Evolutionary conservation across 208 protist genomes (phyloP).

Genomic region (Trypanosomatidae sp.): DNA sequence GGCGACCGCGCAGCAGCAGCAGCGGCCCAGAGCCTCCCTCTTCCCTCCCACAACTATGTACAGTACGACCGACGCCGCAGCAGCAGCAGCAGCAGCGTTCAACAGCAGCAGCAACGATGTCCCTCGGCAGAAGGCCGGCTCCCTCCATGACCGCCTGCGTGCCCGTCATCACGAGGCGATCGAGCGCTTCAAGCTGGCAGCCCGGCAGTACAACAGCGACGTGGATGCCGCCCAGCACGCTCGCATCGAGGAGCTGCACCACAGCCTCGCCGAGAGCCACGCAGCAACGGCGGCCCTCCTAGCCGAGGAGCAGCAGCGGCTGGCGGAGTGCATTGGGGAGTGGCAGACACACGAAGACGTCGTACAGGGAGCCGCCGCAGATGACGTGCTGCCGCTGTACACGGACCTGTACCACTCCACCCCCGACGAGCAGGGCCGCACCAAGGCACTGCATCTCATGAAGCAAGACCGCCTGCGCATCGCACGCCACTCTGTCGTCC

Average conservation of each 20-base stretch:
- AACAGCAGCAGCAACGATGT: too few relatives aligned
- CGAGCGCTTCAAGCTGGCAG: constrained; percentile 34
- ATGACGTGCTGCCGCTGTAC: constrained; percentile 37
- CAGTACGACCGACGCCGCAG: too few relatives aligned
- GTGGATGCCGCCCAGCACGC: constrained; percentile 56
- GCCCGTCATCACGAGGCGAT: constrained; percentile 46
- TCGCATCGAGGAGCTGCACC: constrained; percentile 46
- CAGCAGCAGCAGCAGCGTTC: too few relatives aligned
- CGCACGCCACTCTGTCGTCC: constrained; percentile 31
- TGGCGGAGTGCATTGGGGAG: constrained; percentile 34
- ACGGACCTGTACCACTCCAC: constrained; percentile 35
- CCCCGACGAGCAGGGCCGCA: constrained; percentile 29
- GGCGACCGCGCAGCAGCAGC: too few relatives aligned
- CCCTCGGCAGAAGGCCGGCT: too few relatives aligned
- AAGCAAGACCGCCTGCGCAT: constrained; percentile 55
- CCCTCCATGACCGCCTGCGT: constrained; percentile 36
- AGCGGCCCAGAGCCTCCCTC: too few relatives aligned
- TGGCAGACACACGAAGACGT: constrained; percentile 28
- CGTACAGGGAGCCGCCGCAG: constrained; percentile 11
- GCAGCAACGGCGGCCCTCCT: constrained; percentile 31
- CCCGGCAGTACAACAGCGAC: constrained; percentile 43
- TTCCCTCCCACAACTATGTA: too few relatives aligned
- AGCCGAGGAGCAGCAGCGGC: constrained; percentile 29
- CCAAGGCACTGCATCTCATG: constrained; percentile 41
- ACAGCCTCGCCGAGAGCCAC: constrained; percentile 47